Conservation (phyloP, 2,329 filamentous ascomycete species). For the Trichoderma afroharzianum region DNA sequence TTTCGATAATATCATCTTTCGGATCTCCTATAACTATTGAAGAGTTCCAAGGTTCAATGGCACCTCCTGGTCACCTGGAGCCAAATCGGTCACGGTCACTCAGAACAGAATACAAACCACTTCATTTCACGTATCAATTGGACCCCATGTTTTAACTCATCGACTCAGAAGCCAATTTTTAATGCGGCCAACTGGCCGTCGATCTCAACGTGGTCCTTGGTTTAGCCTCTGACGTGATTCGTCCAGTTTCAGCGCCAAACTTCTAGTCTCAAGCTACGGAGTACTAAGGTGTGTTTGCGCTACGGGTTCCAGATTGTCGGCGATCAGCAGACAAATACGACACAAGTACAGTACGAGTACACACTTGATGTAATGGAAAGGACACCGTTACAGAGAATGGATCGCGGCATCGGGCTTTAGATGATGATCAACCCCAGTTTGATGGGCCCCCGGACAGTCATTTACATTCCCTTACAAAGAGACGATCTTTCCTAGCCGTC, state of each 20-base stretch:
- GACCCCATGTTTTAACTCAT: not conserved
- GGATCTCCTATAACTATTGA: not conserved
- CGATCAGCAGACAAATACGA: not conserved
- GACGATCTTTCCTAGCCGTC: not conserved
- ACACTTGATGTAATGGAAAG: not conserved
- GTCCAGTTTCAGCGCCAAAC: not conserved
- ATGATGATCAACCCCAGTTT: not conserved
- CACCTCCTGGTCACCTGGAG: not conserved
- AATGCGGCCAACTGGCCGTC: not conserved
- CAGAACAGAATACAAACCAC: not conserved
- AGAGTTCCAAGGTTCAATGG: not conserved
- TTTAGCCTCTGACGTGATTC: not conserved
- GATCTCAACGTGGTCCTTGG: constrained; percentile 1
- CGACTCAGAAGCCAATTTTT: not conserved
- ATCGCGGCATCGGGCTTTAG: not conserved
- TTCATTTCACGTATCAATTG: not conserved
- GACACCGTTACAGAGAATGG: not conserved
- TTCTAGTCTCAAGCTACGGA: not conserved
- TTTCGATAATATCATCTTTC: not conserved
- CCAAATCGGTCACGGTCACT: not conserved
- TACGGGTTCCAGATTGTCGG: constrained; percentile 11
- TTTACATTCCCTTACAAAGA: not conserved
- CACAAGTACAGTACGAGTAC: not conserved
- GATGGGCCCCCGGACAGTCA: not conserved
- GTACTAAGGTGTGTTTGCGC: not conserved